Percentiles rank a stretch among this genome's conserved stretches.
These are phyloP conservation scores for Starmerella ratchasimensis DNA, from an alignment of 805 yeast genomes.

Conservation along the genomic window DNA sequence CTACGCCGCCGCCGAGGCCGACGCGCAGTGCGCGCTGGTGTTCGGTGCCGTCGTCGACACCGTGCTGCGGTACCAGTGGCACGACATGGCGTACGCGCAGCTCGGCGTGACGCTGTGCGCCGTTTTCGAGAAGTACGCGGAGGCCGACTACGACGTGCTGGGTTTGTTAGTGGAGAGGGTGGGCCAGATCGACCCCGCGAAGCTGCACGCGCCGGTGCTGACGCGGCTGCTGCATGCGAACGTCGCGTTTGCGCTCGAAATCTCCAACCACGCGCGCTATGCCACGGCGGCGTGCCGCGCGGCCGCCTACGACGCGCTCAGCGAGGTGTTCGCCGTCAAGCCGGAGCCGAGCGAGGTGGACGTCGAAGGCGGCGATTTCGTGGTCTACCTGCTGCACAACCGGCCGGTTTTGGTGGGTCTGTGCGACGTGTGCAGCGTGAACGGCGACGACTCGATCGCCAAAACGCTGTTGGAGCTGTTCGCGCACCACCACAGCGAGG, in stretches of 20 bases:
- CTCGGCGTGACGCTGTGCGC: not conserved
- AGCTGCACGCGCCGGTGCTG: not conserved
- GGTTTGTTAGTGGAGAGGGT: not conserved
- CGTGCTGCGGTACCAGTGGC: slow-evolving; percentile 1
- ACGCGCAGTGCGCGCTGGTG: too few relatives aligned
- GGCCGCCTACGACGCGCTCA: slow-evolving; percentile 1
- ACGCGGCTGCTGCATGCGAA: slow-evolving; percentile 1
- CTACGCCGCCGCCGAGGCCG: not conserved
- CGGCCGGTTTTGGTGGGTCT: slow-evolving; percentile 2
- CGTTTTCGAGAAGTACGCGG: not conserved
- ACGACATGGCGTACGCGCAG: not conserved
- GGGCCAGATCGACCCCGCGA: not conserved
- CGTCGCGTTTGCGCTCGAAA: not conserved
- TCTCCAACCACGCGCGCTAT: not conserved
- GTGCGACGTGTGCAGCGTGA: slow-evolving; percentile 8
- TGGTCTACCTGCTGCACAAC: slow-evolving; percentile 1
- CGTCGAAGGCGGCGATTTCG: slow-evolving; percentile 4
- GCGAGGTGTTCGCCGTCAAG: not conserved
- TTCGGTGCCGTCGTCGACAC: not conserved
- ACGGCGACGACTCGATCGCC: slow-evolving; percentile 1
- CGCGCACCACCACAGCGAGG: slow-evolving; percentile 1
- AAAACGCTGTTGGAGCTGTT: slow-evolving; percentile 2
- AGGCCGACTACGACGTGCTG: not conserved
- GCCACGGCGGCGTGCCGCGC: slow-evolving; percentile 1
- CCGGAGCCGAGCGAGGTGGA: not conserved